These are phyloP conservation scores for Pneumocystis canis DNA, from an alignment of 1,139 yeast genomes.

Conservation along the genomic window DNA sequence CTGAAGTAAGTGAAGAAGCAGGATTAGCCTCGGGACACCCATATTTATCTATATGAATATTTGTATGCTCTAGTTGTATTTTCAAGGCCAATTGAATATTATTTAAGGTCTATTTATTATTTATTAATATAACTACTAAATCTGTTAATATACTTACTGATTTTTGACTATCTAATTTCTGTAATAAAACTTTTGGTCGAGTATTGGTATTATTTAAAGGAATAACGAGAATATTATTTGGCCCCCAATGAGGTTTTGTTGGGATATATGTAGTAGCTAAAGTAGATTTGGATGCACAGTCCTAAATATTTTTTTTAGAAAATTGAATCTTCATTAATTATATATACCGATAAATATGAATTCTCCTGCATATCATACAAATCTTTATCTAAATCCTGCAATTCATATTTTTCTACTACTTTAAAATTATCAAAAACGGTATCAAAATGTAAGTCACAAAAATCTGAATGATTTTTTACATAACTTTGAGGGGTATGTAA, in stretches of 20 bases:
- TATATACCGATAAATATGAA: background rate
- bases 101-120: background rate
- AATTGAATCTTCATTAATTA: background rate
- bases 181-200: background rate
- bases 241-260: background rate
- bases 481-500: background rate
- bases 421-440: background rate
- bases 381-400: background rate
- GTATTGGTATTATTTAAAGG: background rate
- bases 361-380: background rate
- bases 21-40: conserved; percentile 8
- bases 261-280: background rate
- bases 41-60: background rate
- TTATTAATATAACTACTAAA: background rate
- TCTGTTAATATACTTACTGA: background rate
- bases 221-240: background rate
- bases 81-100: background rate
- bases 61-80: conserved; percentile 5
- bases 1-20: conserved; percentile 3
- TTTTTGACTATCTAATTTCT: background rate
- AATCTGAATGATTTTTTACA: background rate
- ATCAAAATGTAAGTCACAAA: background rate
- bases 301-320: background rate
- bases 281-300: background rate
- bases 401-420: background rate